Conservation (phyloP, 2,329 filamentous ascomycete genomes). For the Neonectria neomacrospora region DNA sequence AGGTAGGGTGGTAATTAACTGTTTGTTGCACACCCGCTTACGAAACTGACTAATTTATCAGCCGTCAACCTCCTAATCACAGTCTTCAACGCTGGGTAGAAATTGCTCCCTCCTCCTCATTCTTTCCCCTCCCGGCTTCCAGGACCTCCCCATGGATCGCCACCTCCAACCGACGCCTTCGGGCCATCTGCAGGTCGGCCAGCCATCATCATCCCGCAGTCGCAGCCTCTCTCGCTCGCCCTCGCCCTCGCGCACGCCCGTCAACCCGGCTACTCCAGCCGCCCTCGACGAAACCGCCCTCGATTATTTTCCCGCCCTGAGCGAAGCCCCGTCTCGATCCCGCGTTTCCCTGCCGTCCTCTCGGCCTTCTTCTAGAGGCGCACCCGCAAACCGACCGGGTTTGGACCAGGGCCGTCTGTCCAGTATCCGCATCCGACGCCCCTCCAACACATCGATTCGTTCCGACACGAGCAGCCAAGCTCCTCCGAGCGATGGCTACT, state of each 20-base stretch:
- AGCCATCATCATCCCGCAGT: conserved; percentile 19
- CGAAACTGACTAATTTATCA: conserved; percentile 1
- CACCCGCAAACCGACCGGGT: conserved; percentile 16
- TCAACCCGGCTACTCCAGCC: conserved; percentile 26
- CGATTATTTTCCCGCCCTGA: conserved; percentile 42
- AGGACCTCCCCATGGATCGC: conserved; percentile 39
- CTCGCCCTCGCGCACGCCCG: conserved; percentile 23
- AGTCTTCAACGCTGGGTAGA: not conserved
- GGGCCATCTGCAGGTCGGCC: conserved; percentile 32
- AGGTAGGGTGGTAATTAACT: not conserved
- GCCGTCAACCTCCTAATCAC: not conserved
- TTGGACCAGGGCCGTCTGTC: conserved; percentile 37
- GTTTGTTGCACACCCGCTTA: not conserved
- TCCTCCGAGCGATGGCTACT: conserved; percentile 21
- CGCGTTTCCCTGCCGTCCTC: conserved; percentile 33
- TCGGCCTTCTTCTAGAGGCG: conserved; percentile 24
- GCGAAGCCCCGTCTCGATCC: conserved; percentile 38
- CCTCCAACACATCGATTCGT: conserved; percentile 38
- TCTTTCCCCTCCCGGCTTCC: conserved; percentile 4
- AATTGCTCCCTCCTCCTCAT: not conserved
- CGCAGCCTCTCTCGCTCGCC: conserved; percentile 33
- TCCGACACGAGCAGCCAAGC: conserved; percentile 12
- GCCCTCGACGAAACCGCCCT: conserved; percentile 37
- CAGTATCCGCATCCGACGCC: conserved; percentile 43
- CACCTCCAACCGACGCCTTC: conserved; percentile 33